Conservation (phyloP, 2,329 filamentous ascomycete genomes). For the Periglandula ipomoeae region DNA sequence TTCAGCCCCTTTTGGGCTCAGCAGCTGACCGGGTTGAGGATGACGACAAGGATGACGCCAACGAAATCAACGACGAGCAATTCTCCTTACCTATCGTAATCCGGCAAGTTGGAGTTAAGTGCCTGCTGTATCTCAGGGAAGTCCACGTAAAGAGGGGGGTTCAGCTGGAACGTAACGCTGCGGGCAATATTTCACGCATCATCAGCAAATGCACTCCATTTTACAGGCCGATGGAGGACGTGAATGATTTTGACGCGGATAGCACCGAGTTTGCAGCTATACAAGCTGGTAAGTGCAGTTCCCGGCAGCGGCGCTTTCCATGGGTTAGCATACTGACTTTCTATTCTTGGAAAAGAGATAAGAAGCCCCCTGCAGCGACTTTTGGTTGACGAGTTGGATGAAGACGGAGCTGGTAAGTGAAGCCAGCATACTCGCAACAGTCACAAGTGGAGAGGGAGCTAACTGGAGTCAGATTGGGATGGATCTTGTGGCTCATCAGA, state of each 20-base stretch:
- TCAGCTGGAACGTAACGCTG: conserved; percentile 33
- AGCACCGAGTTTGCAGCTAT: conserved; percentile 17
- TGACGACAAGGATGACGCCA: background rate
- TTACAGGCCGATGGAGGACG: conserved; percentile 25
- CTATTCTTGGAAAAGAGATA: conserved; percentile 22
- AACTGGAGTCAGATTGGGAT: conserved; percentile 39
- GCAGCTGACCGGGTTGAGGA: background rate
- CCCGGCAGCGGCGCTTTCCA: background rate
- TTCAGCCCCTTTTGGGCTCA: conserved; percentile 19
- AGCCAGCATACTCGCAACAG: no score
- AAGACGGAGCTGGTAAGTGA: conserved; percentile 46
- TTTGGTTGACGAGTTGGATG: conserved; percentile 48
- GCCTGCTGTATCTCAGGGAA: conserved; percentile 37
- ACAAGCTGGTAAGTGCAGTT: conserved; percentile 17
- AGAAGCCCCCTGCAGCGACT: conserved; percentile 41
- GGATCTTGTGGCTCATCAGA: conserved; percentile 46
- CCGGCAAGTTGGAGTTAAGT: conserved; percentile 33
- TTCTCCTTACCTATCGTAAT: conserved; percentile 17
- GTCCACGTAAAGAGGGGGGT: conserved; percentile 32
- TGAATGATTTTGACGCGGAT: conserved; percentile 20
- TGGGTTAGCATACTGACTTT: background rate
- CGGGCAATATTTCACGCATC: conserved; percentile 32
- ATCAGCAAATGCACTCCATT: conserved; percentile 33
- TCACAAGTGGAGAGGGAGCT: conserved; percentile 7
- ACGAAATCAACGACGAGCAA: background rate